A percentile compares a stretch with the other conserved stretches of the same genome.
Evolutionary conservation across 208 protist genomes (phyloP).

Genomic region (Herpetomonas muscarum): DNA sequence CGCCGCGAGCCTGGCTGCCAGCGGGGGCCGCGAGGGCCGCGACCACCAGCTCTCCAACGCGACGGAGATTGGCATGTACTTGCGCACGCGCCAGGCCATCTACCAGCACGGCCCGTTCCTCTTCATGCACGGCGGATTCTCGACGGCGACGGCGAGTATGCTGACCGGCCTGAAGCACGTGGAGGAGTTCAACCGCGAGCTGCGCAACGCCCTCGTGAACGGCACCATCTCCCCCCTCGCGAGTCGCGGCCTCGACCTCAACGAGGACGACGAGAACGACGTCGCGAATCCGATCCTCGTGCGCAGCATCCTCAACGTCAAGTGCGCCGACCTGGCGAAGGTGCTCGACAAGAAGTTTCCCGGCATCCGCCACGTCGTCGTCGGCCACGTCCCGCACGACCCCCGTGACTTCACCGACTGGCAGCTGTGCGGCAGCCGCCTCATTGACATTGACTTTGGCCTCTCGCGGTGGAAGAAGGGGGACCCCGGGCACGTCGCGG

Average conservation of each 20-base stretch:
- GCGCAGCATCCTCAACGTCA: conserved; percentile 75
- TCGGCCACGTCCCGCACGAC: conserved; percentile 87
- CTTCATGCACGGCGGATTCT: conserved; percentile 91
- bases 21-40: conserved; percentile 58
- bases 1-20: conserved; percentile 31
- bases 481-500: conserved; percentile 79
- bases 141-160: conserved; percentile 59
- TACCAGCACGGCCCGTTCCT: conserved; percentile 79
- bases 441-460: conserved; percentile 89
- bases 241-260: conserved; percentile 47
- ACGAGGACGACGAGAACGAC: conserved; percentile 55
- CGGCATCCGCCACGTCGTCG: conserved; percentile 79
- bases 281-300: conserved; percentile 86
- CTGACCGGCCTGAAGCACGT: conserved; percentile 72
- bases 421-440: conserved; percentile 61
- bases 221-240: conserved; percentile 62
- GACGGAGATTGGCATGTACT: conserved; percentile 62
- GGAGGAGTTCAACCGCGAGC: conserved; percentile 70
- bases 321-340: conserved; percentile 59
- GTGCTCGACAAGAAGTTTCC: conserved; percentile 73
- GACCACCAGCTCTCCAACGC: conserved; percentile 61
- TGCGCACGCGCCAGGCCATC: conserved; percentile 72
- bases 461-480: conserved; percentile 89
- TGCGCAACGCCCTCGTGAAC: conserved; percentile 60
- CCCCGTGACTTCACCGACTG: conserved; percentile 73